phyloP scores from a whole-genome alignment of 768 basidiomycete species.

The Xerocomellus amylosporus region DNA sequence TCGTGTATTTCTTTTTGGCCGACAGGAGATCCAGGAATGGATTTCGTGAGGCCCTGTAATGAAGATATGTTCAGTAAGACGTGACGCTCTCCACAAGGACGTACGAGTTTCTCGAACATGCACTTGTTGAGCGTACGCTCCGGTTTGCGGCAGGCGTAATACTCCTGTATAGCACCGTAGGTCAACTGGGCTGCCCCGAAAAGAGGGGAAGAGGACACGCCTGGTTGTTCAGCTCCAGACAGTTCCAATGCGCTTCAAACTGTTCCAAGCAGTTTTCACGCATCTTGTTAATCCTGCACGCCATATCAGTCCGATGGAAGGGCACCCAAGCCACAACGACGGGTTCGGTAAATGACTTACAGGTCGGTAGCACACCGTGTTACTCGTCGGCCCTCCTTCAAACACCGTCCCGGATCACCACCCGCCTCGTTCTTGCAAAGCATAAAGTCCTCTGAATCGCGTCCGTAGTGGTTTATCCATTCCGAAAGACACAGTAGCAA shows the following conservation, averaged over 20 bases:
- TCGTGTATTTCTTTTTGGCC: slow-evolving; percentile 88
- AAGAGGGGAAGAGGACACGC: slow-evolving; percentile 43
- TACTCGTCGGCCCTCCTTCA: slow-evolving; percentile 93
- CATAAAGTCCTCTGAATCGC: slow-evolving; percentile 82
- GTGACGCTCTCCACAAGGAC: slow-evolving; percentile 33
- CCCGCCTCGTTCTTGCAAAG: slow-evolving; percentile 93
- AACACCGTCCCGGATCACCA: slow-evolving; percentile 80
- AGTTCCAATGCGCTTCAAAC: slow-evolving; percentile 92
- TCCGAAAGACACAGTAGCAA: background rate
- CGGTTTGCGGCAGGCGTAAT: slow-evolving; percentile 82
- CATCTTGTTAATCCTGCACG: slow-evolving; percentile 82
- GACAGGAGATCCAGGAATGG: slow-evolving; percentile 83
- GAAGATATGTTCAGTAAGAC: background rate
- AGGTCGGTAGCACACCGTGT: slow-evolving; percentile 93
- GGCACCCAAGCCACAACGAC: too few species aligned
- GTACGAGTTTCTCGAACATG: slow-evolving; percentile 93
- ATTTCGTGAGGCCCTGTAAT: slow-evolving; percentile 82
- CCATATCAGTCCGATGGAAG: background rate
- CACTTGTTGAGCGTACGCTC: slow-evolving; percentile 89
- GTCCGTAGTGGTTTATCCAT: slow-evolving; percentile 15
- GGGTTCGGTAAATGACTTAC: slow-evolving; percentile 46
- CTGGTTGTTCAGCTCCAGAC: slow-evolving; percentile 93
- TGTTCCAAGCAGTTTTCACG: slow-evolving; percentile 84
- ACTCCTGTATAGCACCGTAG: slow-evolving; percentile 54
- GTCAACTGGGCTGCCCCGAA: background rate